Conservation (phyloP, 768 basidiomycete species). For the Mycena galericulata region DNA sequence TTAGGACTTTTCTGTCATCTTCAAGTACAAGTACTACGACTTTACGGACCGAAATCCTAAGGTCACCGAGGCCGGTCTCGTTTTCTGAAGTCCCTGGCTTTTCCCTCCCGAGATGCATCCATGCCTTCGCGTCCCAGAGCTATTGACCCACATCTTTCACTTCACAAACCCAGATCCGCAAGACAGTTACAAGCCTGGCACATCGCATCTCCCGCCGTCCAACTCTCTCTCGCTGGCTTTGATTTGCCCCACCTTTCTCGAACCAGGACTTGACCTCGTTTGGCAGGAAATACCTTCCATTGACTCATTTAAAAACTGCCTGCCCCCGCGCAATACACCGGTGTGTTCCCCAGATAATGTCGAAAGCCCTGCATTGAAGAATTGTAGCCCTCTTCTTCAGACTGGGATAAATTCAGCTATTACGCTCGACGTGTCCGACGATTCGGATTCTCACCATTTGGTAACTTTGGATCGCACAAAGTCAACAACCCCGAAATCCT, state of each 20-base stretch:
- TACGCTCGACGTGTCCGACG: conserved; percentile 1
- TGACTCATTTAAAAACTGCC: neutral
- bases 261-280: conserved; percentile 1
- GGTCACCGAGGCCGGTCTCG: no score
- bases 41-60: no score
- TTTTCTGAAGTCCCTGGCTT: no score
- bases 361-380: no score
- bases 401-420: neutral
- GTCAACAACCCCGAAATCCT: neutral
- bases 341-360: neutral
- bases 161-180: neutral
- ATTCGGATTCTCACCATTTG: neutral
- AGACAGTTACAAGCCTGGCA: no score
- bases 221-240: neutral
- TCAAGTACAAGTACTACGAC: no score
- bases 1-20: no score
- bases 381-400: no score
- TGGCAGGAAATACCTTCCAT: neutral
- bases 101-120: no score
- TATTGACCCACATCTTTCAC: neutral
- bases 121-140: neutral
- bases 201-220: no score
- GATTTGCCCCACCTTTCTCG: conserved; percentile 4
- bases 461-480: neutral
- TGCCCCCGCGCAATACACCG: neutral